These are phyloP conservation scores for Vigna hirtella DNA, from an alignment of 306 rosid genomes.

Conservation along the genomic window DNA sequence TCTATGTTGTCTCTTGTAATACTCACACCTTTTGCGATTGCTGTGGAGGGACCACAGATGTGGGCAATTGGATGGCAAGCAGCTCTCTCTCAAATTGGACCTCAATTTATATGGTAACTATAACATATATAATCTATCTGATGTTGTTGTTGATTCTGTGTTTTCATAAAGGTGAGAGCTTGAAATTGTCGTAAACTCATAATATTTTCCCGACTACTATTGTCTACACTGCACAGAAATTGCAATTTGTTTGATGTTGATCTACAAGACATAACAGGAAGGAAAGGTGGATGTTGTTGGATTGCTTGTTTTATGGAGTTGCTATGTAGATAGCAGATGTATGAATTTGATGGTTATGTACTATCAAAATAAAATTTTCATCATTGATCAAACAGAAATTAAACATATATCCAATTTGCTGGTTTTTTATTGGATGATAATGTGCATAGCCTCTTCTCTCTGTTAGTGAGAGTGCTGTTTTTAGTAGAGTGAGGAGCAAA, in stretches of 20 bases:
- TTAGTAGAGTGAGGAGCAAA: no score
- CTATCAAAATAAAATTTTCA: no score
- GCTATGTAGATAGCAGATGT: not conserved
- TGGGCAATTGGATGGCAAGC: constrained; percentile 88
- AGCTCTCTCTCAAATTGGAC: constrained; percentile 80
- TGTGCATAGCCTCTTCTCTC: no score
- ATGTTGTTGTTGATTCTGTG: constrained; percentile 11
- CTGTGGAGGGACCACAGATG: constrained; percentile 89
- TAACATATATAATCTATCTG: not conserved
- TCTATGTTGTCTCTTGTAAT: constrained; percentile 76
- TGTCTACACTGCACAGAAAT: not conserved
- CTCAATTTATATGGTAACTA: constrained; percentile 77
- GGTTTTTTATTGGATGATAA: no score
- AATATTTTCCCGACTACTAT: not conserved
- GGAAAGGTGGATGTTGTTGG: no score
- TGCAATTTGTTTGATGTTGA: not conserved
- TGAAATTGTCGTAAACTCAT: not conserved
- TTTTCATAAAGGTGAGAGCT: not conserved
- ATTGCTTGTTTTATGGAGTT: not conserved
- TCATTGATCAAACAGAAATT: no score
- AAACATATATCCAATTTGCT: no score
- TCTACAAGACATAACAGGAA: no score
- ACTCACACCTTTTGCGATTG: constrained; percentile 86
- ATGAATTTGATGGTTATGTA: no score
- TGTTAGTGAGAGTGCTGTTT: no score